Evolutionary conservation across 2,329 filamentous ascomycete species (phyloP), one percentile per base, ranked within the genome.

Genomic region (Neocatenulostroma microsporum): DNA sequence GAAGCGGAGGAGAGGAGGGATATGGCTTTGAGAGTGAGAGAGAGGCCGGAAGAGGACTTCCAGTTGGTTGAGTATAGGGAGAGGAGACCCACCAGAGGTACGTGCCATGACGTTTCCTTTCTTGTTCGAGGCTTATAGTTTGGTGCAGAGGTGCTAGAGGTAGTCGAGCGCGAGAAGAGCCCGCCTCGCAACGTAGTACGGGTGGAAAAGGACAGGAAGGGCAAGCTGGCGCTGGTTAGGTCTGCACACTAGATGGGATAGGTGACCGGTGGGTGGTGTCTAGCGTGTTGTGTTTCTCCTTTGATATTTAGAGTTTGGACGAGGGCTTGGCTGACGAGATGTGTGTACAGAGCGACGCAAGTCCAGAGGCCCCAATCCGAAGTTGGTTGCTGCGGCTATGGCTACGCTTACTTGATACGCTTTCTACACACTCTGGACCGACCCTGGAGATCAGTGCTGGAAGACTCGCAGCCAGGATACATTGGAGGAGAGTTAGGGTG

Each of bases 151-250:
- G 70, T 84, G 30, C 60, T 84, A 27, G 81, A 78, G 41, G 60
- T 65, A 36, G 55, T 54, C 20, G 57, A 62, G 72, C 47, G 57
- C 47, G 66, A 50, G 53, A 70, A 50, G 27, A 59, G 53, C 38
- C 56, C 56, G 15, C 61, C 62, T 24, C 64, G 71, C 34, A 74
- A 78, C 41, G 62, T 79, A 36, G 68, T 83, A 45, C 72, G 82
- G 51, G 78, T 94, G 53, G 83, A 86, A 66, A 86, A 83, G 71
- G 86, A 95, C 67, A 81, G 82, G 72, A 91, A 84, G 87, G 87
- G 88, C 93, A 91, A 81, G 83, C 80, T 91, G 78, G 77, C 80
- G 70, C 79, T 88, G 68, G 84, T 82, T 69, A 75, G 84, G 63
- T 83, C 82, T 56, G 78, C 79, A 68, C 73, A 78, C 63, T 75